These are phyloP conservation scores for Fraxinus sp. DNA, from an alignment of 305 asterid species.

Conservation along the genomic window DNA sequence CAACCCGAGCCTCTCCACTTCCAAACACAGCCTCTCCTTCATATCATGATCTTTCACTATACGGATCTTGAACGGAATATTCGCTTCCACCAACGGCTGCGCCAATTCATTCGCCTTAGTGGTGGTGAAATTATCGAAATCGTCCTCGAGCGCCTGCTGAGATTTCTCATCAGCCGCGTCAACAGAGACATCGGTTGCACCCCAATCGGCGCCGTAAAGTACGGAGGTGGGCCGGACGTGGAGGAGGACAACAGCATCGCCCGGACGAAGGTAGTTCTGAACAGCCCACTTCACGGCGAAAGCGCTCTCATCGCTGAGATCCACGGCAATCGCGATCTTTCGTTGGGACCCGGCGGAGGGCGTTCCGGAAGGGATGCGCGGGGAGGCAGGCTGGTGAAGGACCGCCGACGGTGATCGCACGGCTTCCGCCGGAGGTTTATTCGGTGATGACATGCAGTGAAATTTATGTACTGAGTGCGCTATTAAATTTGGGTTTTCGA, in stretches of 20 bases:
- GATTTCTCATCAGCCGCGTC: conserved; percentile 53
- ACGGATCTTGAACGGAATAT: conserved; percentile 66
- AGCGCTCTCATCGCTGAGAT: conserved; percentile 81
- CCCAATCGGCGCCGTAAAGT: conserved; percentile 85
- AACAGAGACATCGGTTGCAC: conserved; percentile 48
- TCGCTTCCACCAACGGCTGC: conserved; percentile 63
- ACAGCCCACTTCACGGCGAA: conserved; percentile 75
- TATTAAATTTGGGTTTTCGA: background rate
- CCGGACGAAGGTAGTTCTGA: conserved; percentile 68
- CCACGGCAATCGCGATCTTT: conserved; percentile 67
- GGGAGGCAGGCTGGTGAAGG: conserved; percentile 72
- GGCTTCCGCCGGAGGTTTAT: background rate
- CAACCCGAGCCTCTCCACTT: conserved; percentile 76
- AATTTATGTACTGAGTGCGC: background rate
- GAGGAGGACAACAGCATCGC: conserved; percentile 71
- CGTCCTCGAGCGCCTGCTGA: conserved; percentile 64
- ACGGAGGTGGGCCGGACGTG: conserved; percentile 79
- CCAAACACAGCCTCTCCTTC: conserved; percentile 82
- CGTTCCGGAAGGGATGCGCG: conserved; percentile 60
- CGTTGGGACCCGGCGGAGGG: conserved; percentile 56
- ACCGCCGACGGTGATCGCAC: conserved; percentile 37
- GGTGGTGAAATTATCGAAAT: conserved; percentile 63
- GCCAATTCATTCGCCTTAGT: conserved; percentile 65
- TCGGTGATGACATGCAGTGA: conserved; percentile 12
- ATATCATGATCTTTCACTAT: conserved; percentile 80